Evolutionary conservation across 2,329 filamentous ascomycete species (phyloP).

Genomic region (Waltergamsia citrina): DNA sequence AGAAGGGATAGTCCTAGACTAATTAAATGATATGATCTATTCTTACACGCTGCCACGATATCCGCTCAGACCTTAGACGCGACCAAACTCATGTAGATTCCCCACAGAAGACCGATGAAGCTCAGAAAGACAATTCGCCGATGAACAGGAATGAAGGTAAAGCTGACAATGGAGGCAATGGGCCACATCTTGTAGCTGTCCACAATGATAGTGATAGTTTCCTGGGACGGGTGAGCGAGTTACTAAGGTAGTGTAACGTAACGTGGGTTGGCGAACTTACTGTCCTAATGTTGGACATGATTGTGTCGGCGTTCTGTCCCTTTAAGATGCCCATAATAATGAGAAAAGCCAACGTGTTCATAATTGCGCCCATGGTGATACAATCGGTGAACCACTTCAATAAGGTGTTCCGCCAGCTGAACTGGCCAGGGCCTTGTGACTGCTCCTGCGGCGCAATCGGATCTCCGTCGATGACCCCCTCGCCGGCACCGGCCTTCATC

Average conservation of each 20-base stretch:
- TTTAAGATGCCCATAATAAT: constrained; percentile 38
- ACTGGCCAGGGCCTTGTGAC: constrained; percentile 55
- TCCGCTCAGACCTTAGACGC: constrained; percentile 32
- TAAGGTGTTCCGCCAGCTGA: constrained; percentile 31
- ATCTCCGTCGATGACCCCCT: not conserved
- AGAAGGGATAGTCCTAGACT: too few relatives aligned
- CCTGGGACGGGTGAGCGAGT: constrained; percentile 9
- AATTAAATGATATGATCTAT: too few relatives aligned
- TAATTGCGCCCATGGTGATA: constrained; percentile 33
- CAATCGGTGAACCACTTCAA: constrained; percentile 42
- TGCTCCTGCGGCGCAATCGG: constrained; percentile 27
- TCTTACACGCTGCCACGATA: too few relatives aligned
- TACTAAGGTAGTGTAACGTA: not conserved
- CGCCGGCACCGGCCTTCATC: constrained; percentile 10
- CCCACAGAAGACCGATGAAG: constrained; percentile 38
- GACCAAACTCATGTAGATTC: constrained; percentile 40
- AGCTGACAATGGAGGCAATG: constrained; percentile 39
- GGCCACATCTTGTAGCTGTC: constrained; percentile 44
- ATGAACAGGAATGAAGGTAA: constrained; percentile 38
- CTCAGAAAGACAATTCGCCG: constrained; percentile 38
- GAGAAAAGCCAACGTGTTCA: constrained; percentile 36
- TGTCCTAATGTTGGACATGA: constrained; percentile 26
- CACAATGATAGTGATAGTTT: constrained; percentile 37
- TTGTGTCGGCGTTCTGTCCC: constrained; percentile 22
- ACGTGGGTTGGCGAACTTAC: constrained; percentile 10